These are phyloP conservation scores for Alternaria tenuissima DNA, from an alignment of 2,329 filamentous ascomycete genomes.

Conservation along the genomic window DNA sequence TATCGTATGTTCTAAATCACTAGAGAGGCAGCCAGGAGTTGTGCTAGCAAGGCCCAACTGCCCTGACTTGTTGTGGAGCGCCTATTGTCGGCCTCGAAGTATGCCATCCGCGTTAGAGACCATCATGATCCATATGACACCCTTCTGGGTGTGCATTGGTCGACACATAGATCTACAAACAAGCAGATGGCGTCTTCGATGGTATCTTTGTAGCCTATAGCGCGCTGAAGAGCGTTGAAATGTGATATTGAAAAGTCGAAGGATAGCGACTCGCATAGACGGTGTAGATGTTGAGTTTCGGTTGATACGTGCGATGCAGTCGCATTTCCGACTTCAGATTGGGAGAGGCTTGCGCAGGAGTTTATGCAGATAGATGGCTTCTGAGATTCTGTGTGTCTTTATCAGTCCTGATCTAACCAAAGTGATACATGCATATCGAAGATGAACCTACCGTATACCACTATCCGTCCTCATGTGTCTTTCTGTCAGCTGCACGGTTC, in stretches of 20 bases:
- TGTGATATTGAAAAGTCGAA: neutral
- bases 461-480: neutral
- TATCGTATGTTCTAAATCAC: neutral
- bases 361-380: neutral
- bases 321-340: neutral
- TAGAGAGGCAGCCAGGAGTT: neutral
- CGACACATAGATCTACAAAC: neutral
- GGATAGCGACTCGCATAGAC: neutral
- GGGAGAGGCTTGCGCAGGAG: conserved; percentile 1
- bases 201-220: neutral
- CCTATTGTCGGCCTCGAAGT: neutral
- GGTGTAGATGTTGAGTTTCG: conserved; percentile 5
- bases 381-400: neutral
- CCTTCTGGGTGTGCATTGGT: neutral
- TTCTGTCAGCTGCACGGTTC: neutral
- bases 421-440: neutral
- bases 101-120: neutral
- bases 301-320: neutral
- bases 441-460: neutral
- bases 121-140: neutral
- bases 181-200: neutral
- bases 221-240: neutral
- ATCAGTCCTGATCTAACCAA: conserved; percentile 10
- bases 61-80: neutral
- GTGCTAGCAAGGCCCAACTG: neutral